Evolutionary conservation across 192 early-diverging fungal genomes (phyloP).

Genomic region (Backusella macrospora): DNA sequence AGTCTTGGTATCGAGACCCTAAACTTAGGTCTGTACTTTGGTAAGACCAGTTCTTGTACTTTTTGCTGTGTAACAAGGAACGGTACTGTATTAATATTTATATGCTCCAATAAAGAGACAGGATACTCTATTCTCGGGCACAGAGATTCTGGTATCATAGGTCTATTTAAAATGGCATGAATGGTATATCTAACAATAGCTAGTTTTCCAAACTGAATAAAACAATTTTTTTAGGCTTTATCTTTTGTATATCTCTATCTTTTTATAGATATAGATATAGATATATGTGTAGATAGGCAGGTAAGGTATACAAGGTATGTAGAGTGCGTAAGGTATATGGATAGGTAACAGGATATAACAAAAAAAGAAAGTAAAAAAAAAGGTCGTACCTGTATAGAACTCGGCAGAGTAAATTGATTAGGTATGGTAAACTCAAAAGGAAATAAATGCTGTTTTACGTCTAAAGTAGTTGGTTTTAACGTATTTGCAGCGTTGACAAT

Average conservation of each 20-base stretch:
- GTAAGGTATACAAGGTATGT: no score
- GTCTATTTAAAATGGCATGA: constrained; percentile 30
- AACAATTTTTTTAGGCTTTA: neutral
- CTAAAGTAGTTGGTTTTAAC: constrained; percentile 21
- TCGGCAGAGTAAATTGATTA: constrained; percentile 33
- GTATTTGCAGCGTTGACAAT: neutral
- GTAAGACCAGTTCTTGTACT: constrained; percentile 15
- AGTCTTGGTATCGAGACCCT: constrained; percentile 26
- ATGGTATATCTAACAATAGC: constrained; percentile 35
- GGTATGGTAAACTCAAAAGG: constrained; percentile 42
- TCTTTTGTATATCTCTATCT: neutral
- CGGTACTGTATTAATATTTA: constrained; percentile 31
- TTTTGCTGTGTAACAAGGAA: constrained; percentile 11
- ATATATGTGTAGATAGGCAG: neutral
- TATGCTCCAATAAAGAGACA: constrained; percentile 40
- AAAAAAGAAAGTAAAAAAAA: no score
- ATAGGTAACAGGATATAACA: no score
- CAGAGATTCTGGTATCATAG: constrained; percentile 28
- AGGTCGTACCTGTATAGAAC: constrained; percentile 41
- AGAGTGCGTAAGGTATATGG: no score
- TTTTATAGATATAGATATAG: neutral
- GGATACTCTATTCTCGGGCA: constrained; percentile 30
- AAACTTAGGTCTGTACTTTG: constrained; percentile 3
- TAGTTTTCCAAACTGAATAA: constrained; percentile 34
- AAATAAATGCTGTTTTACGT: constrained; percentile 35